Evolutionary conservation across 225 moss, liverwort and hornwort genomes (phyloP), one percentile per base, ranked within the genome.

Genomic region (Ulota crispa): DNA sequence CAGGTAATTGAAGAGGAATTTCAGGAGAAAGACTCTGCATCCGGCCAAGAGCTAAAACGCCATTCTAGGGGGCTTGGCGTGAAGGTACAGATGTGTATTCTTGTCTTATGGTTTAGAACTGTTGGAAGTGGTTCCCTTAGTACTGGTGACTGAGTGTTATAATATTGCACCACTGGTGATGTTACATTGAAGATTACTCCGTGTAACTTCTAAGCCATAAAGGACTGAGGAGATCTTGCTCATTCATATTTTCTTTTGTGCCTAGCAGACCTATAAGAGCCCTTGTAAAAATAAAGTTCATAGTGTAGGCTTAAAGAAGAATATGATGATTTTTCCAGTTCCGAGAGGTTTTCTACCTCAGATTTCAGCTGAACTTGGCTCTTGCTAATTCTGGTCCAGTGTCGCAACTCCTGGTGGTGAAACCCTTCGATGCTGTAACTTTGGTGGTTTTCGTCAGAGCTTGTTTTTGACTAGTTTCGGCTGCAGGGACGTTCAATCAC

Each of bases 401-500:
- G 10, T 42, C 72, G 72, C 70, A 71, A 82, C 41, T 26, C 23
- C 27, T 77, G 50, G 56, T 65, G 77, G 50, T 72, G 61, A 60
- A 10, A 68, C 31, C 30, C 39, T 64, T 62, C 31, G 23, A 2
- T 27, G 9, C 39, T 60, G n/a, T 76, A 71, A 70, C 42, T 76
- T 71, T 63, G 65, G 31, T 57, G 56, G 56, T 52, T 63, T 61
- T 6, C 45, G 47, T 81, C 63, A 59, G 36, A 81, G 81, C 60
- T 78, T 83, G 34, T 28, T 61, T 63, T 21, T 87, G 3, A 76
- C 72, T 47, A 62, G 82, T 72, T 69, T 63, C 30, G 10, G 39
- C 54, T 71, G 79, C 82, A 91, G 91, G 91, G 91, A 65, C 89
- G 86, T 30, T 91, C 91, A 69, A 83, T 91, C 52, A 87, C 87